These are phyloP conservation scores for Cystobasidiopsis lactophilus DNA, from an alignment of 768 basidiomycete genomes.

Conservation along the genomic window DNA sequence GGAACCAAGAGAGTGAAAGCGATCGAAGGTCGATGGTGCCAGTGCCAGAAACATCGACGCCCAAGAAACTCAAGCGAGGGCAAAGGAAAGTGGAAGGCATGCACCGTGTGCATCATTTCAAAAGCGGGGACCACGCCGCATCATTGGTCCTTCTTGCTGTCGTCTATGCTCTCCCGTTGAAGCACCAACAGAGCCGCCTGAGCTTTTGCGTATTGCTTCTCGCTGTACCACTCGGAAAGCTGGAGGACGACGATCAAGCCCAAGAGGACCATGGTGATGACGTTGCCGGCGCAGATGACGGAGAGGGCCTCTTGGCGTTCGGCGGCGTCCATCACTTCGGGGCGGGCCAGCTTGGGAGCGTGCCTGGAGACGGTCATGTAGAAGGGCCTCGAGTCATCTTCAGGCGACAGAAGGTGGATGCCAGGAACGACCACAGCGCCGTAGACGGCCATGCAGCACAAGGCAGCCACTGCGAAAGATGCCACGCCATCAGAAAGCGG, in stretches of 20 bases:
- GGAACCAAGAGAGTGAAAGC: no score
- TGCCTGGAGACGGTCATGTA: not conserved
- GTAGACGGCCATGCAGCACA: not conserved
- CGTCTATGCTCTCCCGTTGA: no score
- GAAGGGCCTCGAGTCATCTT: not conserved
- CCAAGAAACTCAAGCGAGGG: no score
- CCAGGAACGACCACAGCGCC: not conserved
- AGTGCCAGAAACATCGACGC: no score
- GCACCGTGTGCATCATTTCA: no score
- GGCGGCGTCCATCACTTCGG: not conserved
- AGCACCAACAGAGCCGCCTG: no score
- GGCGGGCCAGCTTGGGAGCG: not conserved
- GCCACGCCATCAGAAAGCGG: not conserved
- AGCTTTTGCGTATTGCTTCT: constrained; percentile 1
- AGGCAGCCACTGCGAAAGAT: no score
- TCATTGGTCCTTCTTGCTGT: not conserved
- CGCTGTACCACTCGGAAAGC: not conserved
- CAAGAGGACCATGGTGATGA: not conserved
- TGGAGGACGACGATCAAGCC: not conserved
- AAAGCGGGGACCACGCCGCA: no score
- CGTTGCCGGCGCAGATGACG: not conserved
- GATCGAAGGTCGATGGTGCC: no score
- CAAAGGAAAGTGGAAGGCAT: no score
- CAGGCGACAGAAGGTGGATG: not conserved
- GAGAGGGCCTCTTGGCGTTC: not conserved